Base-by-base conservation (phyloP, 495 filamentous ascomycete genomes). In the Penicillium antarcticum region DNA sequence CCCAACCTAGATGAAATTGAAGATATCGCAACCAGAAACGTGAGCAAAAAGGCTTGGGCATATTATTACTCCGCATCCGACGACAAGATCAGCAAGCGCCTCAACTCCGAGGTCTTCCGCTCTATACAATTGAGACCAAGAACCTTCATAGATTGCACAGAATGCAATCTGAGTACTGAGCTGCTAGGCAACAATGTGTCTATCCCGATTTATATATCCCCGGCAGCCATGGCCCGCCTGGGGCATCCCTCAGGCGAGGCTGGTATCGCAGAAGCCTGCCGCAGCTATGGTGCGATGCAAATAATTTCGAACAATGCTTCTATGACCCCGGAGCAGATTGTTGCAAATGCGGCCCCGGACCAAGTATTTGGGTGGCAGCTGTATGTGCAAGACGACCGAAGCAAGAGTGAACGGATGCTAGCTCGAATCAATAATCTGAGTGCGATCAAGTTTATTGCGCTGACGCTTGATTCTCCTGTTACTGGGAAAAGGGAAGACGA, bases 321-420 rank as follows among this genome's bases (percentile, higher is more conserved):
- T 13, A 85, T 89, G 80, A 87, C 85, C 3, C 88, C 88, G 12
- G 92, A 96, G 70, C 86, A 95, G 65, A 89, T 96, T 56, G 84
- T 91, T 1, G 77, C 80, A 31, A 82, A 81, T 44, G 83, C 84
- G 1, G 52, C 67, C 13, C 75, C 81, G 0, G 83, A 77, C 5
- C 88, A 95, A 65, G 67, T 87, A 1, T 91, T 95, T 60, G 92
- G 92, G 26, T 96, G 88, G 86, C 92, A 97, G 71, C 69, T 97
- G 7, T 96, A 97, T 68, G 87, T 92, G 26, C 88, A 95, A 66
- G 83, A 72, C 5, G 85, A 91, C 36, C 82, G 89, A 14, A 72
- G 73, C 53, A 94, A 91, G 72, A 90, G 85, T 68, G 90, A 92
- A 54, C 83, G 76, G 10, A 85, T 92, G 81, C 75, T 97, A 17